Percentiles rank a stretch among this genome's conserved stretches.
Conservation (phyloP, 139 green algal species). For the Ettlia oleoabundans region DNA sequence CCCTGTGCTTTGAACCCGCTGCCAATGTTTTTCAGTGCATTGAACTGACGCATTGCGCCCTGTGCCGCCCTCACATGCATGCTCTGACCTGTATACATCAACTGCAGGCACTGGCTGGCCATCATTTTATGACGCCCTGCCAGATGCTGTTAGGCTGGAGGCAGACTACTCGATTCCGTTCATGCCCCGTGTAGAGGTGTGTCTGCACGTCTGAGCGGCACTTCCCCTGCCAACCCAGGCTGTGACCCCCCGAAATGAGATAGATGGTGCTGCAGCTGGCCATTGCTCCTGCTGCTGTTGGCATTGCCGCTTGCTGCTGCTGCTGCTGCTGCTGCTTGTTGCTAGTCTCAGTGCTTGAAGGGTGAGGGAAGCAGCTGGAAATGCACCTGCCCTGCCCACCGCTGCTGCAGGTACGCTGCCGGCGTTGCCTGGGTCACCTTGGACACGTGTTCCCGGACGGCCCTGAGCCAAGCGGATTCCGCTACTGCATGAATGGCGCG, state of each 20-base stretch:
- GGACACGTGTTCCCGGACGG: constrained; percentile 91
- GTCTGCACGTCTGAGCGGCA: background rate
- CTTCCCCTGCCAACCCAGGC: too few species aligned
- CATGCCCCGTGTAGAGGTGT: constrained; percentile 60
- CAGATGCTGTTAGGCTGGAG: constrained; percentile 56
- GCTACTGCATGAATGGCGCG: constrained; percentile 93
- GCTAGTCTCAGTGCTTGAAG: too few species aligned
- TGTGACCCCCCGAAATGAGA: too few species aligned
- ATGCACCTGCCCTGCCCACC: background rate
- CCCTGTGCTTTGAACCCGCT: too few species aligned
- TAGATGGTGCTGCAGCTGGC: background rate
- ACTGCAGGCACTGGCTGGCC: constrained; percentile 63
- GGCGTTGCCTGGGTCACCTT: constrained; percentile 62
- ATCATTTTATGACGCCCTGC: constrained; percentile 49
- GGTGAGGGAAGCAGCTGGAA: too few species aligned
- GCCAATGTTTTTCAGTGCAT: too few species aligned
- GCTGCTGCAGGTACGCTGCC: constrained; percentile 56
- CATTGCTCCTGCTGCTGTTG: background rate
- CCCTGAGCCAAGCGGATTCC: constrained; percentile 76
- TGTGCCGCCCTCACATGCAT: background rate
- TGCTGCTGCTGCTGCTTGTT: background rate
- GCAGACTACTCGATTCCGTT: constrained; percentile 66
- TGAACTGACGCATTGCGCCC: too few species aligned
- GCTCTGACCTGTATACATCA: too few species aligned
- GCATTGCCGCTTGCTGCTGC: background rate